Percentiles rank a stretch among this genome's conserved stretches.
Conservation (phyloP, 768 basidiomycete genomes). For the Mycena olivaceomarginata region DNA sequence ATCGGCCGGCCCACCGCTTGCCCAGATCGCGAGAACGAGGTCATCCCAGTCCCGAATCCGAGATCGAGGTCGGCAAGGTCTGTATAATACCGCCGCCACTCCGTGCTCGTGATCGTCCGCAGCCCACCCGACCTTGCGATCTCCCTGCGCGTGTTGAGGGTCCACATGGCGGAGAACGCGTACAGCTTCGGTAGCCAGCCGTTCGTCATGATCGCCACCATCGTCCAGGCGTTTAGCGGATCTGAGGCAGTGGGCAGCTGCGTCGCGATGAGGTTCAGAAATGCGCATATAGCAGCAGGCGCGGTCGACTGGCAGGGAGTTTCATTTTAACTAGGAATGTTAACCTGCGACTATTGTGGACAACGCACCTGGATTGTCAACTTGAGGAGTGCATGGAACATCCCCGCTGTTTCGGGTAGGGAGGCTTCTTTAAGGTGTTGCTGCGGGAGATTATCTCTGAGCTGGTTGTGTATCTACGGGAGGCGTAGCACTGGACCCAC, state of each 20-base stretch:
- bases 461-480: background rate
- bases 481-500: background rate
- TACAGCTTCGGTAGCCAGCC: background rate
- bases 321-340: background rate
- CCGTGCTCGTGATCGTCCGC: background rate
- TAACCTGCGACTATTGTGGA: no score
- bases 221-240: background rate
- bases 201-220: background rate
- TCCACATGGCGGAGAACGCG: conserved; percentile 4
- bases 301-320: background rate
- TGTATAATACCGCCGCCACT: background rate
- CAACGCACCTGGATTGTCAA: background rate
- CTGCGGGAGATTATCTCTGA: background rate
- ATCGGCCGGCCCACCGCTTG: background rate
- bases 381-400: background rate
- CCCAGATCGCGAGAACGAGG: no score
- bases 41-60: background rate
- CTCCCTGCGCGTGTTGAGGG: background rate
- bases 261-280: background rate
- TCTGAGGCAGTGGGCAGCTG: background rate
- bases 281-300: background rate
- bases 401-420: background rate
- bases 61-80: background rate
- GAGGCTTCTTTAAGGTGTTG: background rate
- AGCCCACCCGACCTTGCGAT: background rate